Evolutionary conservation across 495 filamentous ascomycete species (phyloP).

Genomic region (Penicillium herquei): DNA sequence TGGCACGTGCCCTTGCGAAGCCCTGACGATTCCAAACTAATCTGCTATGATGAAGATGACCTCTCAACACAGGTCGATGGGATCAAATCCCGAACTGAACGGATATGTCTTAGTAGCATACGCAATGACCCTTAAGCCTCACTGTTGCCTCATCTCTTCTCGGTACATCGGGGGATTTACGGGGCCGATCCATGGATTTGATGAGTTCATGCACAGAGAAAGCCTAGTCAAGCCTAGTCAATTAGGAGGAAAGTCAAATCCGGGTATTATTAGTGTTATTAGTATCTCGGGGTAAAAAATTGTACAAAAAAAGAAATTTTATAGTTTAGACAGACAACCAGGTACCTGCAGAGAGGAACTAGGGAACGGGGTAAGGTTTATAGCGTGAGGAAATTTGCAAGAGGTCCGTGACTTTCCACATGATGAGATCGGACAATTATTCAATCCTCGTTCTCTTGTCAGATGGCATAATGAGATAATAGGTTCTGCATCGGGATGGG

Average conservation of each 20-base stretch:
- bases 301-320: not conserved
- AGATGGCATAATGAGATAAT: too few relatives aligned
- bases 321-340: constrained; percentile 1
- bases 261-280: constrained; percentile 1
- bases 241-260: constrained; percentile 14
- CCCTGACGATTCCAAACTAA: constrained; percentile 3
- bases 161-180: constrained; percentile 8
- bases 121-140: constrained; percentile 10
- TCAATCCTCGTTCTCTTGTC: constrained; percentile 12
- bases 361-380: not conserved
- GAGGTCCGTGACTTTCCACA: not conserved
- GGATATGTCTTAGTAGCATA: constrained; percentile 13
- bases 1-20: constrained; percentile 21
- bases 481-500: not conserved
- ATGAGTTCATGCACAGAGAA: constrained; percentile 17
- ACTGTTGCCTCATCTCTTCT: constrained; percentile 1
- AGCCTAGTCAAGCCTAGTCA: not conserved
- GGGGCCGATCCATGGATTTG: constrained; percentile 16
- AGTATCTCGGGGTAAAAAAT: not conserved
- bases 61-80: too few relatives aligned
- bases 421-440: constrained; percentile 21
- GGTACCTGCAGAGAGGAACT: constrained; percentile 21
- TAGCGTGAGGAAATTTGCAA: too few relatives aligned
- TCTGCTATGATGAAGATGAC: too few relatives aligned
- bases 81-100: not conserved